phyloP scores from a whole-genome alignment of 768 basidiomycete species.

The Baorangia bicolor region DNA sequence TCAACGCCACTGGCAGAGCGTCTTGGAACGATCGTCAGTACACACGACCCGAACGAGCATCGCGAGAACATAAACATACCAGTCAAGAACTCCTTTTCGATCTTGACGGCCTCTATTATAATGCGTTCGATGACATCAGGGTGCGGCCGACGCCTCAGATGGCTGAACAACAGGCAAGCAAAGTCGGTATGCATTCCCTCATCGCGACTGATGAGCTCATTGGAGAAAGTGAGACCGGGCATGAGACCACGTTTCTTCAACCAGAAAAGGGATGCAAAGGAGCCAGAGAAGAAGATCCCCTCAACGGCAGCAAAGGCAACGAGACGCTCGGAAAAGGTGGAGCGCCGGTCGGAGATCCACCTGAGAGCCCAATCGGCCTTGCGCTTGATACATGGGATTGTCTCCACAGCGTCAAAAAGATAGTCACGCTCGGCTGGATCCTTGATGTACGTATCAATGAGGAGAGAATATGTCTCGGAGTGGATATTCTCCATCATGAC shows the following conservation, averaged over 20 bases:
- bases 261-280: conserved; percentile 93
- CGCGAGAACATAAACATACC: conserved; percentile 47
- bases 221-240: conserved; percentile 93
- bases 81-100: conserved; percentile 83
- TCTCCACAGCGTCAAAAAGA: conserved; percentile 89
- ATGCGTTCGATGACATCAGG: conserved; percentile 69
- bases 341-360: conserved; percentile 81
- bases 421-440: conserved; percentile 68
- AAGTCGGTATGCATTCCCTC: conserved; percentile 97
- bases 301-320: conserved; percentile 96
- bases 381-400: conserved; percentile 84
- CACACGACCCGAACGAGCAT: too few species aligned
- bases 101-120: conserved; percentile 77
- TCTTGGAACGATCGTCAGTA: conserved; percentile 39
- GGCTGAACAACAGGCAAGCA: conserved; percentile 82
- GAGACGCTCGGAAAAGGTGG: conserved; percentile 86
- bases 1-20: conserved; percentile 79
- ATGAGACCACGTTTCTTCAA: conserved; percentile 95
- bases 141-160: conserved; percentile 76
- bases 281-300: conserved; percentile 94
- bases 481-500: conserved; percentile 99
- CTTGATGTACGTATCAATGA: conserved; percentile 91
- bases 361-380: conserved; percentile 93
- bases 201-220: conserved; percentile 92
- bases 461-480: conserved; percentile 92